Base-by-base conservation (phyloP, 1,284 basidiomycete genomes). In the Spongiforma sp. region DNA sequence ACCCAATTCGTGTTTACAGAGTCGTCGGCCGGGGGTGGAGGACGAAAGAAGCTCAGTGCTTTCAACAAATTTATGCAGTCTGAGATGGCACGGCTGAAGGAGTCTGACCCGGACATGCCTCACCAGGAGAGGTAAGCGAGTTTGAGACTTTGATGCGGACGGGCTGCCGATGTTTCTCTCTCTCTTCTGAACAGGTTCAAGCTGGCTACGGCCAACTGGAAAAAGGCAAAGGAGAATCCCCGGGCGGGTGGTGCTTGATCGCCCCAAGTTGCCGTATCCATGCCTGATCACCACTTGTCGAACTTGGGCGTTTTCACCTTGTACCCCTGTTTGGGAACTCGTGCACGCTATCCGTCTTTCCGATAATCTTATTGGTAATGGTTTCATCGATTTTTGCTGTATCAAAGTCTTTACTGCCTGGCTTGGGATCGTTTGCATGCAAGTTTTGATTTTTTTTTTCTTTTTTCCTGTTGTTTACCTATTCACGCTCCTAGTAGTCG, bases 41-140 rank as follows among this genome's bases (percentile, higher is more conserved):
- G 81, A 65, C 78, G 79, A 65, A 86, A 84, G 75, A 86, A 85
- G 71, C 80, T 91, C 56, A 88, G 88, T 39, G 83, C 85, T 14
- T 93, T 90, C 79, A 93, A 93, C 76, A 90, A 88, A 75, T 93
- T 89, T 76, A 92, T 93, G 89, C 89, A 90, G 80, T 80, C 82
- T 26, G 91, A 93, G 74, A 86, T 93, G 80, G 86, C 87, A 54
- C 87, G 89, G 59, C 81, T 93, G 73, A 92, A 90, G 81, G 87
- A 89, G 70, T 79, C 84, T 17, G 83, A 90, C 67, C 91, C 91
- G 52, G 84, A 89, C 62, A 84, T 91, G 71, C 74, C 83, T 54
- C 91, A 92, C 77, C 85, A 86, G 72, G 90, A 91, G 61, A 83
- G 91, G 91, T 92, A 74, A 71, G 83, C 69, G 64, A 34, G 8